A percentile compares a stretch with the other conserved stretches of the same genome.
Evolutionary conservation across 495 filamentous ascomycete genomes (phyloP).

Genomic region (Penicillium egyptiacum): DNA sequence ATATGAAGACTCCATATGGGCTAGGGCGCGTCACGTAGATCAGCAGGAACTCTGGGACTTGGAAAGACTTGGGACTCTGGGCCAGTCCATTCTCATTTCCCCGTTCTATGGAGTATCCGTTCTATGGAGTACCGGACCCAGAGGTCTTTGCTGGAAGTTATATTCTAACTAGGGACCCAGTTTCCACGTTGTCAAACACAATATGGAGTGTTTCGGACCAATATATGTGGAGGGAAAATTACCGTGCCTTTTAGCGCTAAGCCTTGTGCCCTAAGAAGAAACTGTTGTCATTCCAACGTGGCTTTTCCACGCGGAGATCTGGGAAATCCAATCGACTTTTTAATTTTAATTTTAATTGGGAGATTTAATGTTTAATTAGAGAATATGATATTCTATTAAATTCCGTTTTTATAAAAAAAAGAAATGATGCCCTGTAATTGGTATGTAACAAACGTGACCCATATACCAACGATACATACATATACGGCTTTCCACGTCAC

Average conservation of each 20-base stretch:
- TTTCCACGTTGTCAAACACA: background rate
- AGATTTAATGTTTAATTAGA: no score
- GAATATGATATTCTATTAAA: no score
- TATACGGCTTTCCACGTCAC: constrained; percentile 16
- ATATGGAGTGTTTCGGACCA: background rate
- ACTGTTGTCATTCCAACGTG: constrained; percentile 10
- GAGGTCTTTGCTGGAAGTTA: background rate
- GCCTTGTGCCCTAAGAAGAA: constrained; percentile 3
- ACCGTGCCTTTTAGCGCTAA: constrained; percentile 1
- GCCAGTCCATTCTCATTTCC: background rate
- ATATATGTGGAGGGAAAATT: background rate
- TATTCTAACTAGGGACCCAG: background rate
- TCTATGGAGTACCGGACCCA: background rate
- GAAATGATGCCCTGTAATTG: background rate
- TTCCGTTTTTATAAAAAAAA: no score
- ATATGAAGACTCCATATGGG: constrained; percentile 12
- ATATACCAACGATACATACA: constrained; percentile 11
- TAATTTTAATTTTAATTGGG: no score
- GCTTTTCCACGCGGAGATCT: constrained; percentile 3
- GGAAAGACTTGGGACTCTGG: background rate
- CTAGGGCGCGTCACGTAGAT: constrained; percentile 3
- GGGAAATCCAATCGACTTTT: no score
- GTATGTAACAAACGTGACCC: constrained; percentile 3
- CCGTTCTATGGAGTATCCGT: background rate
- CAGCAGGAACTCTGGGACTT: constrained; percentile 2